These are phyloP conservation scores for Diplodia scrobiculata DNA, from an alignment of 2,329 filamentous ascomycete genomes.

Conservation along the genomic window DNA sequence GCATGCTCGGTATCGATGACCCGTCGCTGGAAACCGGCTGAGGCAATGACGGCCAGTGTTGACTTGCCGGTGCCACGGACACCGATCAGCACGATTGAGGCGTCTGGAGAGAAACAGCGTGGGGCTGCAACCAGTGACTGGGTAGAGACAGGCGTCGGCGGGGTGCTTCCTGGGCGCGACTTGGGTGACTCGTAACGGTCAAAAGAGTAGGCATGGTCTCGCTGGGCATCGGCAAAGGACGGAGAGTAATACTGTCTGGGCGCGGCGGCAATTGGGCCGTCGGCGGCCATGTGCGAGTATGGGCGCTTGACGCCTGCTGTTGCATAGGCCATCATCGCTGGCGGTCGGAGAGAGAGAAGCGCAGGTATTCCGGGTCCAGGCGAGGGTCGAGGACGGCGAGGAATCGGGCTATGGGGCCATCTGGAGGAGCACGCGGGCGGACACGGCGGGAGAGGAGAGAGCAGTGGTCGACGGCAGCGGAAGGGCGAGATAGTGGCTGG, in stretches of 20 bases:
- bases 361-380: not conserved
- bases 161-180: slow-evolving; percentile 14
- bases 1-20: slow-evolving; percentile 69
- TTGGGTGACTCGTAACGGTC: slow-evolving; percentile 8
- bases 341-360: not conserved
- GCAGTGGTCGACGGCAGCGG: not conserved
- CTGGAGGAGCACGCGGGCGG: not conserved
- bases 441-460: not conserved
- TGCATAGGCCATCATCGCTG: slow-evolving; percentile 36
- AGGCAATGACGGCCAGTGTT: slow-evolving; percentile 73
- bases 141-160: slow-evolving; percentile 3
- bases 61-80: slow-evolving; percentile 75
- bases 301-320: slow-evolving; percentile 36
- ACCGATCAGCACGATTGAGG: slow-evolving; percentile 72
- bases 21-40: slow-evolving; percentile 67
- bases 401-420: slow-evolving; percentile 6
- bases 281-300: slow-evolving; percentile 19
- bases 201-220: not conserved
- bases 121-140: slow-evolving; percentile 30
- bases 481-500: not conserved
- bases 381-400: not conserved
- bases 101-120: slow-evolving; percentile 59
- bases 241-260: slow-evolving; percentile 10
- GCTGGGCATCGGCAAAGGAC: not conserved
- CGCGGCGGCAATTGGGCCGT: slow-evolving; percentile 9